phyloP scores from a whole-genome alignment of 2,329 filamentous ascomycete species.

The Alternaria hordeiaustralica region DNA sequence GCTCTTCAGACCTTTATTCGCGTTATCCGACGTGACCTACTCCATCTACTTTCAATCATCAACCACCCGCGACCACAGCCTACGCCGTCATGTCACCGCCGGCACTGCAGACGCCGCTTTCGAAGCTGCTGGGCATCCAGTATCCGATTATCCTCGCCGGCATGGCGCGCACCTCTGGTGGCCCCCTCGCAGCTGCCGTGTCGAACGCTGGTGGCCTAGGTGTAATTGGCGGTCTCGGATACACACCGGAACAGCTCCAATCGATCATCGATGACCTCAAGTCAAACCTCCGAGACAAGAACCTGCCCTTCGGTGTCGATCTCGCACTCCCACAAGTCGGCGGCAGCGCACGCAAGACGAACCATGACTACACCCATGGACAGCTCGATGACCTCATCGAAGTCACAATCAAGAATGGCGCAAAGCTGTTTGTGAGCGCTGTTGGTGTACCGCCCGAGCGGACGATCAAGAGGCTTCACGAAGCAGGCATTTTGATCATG shows the following conservation, averaged over 20 bases:
- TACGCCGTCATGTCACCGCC: constrained; percentile 39
- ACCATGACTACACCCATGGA: constrained; percentile 93
- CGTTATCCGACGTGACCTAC: constrained; percentile 5
- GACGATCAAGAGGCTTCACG: constrained; percentile 79
- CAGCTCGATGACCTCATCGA: constrained; percentile 87
- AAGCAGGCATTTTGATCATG: constrained; percentile 84
- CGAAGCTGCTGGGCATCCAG: constrained; percentile 74
- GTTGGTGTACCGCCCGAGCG: constrained; percentile 81
- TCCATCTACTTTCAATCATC: background rate
- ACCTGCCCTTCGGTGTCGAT: constrained; percentile 87
- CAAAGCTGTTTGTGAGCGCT: constrained; percentile 83
- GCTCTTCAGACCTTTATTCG: background rate
- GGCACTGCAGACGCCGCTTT: constrained; percentile 47
- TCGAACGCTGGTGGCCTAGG: constrained; percentile 86
- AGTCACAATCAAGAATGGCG: constrained; percentile 83
- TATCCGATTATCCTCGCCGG: constrained; percentile 92
- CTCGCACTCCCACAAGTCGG: constrained; percentile 90
- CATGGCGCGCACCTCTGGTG: constrained; percentile 78
- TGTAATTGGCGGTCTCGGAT: constrained; percentile 57
- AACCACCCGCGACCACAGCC: background rate
- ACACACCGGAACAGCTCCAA: constrained; percentile 72
- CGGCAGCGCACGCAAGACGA: constrained; percentile 82
- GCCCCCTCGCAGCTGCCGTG: constrained; percentile 49
- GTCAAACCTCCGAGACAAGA: constrained; percentile 67
- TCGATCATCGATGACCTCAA: constrained; percentile 88